Conservation (phyloP, 2,329 filamentous ascomycete genomes). For the Macrophomina pseudophaseolina region DNA sequence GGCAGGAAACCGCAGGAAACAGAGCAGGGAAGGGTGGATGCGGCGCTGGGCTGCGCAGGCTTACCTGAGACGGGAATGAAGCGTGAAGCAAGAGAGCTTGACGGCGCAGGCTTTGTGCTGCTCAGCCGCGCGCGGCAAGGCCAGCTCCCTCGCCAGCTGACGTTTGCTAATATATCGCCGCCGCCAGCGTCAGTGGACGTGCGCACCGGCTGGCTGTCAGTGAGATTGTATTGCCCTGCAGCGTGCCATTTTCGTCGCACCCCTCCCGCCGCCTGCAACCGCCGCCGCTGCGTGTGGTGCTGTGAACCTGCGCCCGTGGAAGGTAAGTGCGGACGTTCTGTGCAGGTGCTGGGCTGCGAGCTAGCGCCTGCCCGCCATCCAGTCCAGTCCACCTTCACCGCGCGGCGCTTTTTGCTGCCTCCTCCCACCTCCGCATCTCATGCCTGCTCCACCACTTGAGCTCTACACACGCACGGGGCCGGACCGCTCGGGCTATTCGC, state of each 20-base stretch:
- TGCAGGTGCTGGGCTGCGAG: not conserved
- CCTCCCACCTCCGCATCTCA: slow-evolving; percentile 8
- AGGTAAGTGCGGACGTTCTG: not conserved
- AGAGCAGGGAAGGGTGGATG: not conserved
- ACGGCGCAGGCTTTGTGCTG: slow-evolving; percentile 24
- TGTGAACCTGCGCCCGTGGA: not conserved
- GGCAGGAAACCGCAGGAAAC: slow-evolving; percentile 4
- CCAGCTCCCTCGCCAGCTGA: slow-evolving; percentile 22
- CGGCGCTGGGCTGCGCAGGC: slow-evolving; percentile 9
- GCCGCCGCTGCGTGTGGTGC: not conserved
- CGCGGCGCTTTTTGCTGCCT: slow-evolving; percentile 12
- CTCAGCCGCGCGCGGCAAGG: slow-evolving; percentile 23
- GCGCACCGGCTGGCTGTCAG: slow-evolving; percentile 12
- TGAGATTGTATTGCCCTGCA: slow-evolving; percentile 10
- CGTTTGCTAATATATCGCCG: slow-evolving; percentile 22
- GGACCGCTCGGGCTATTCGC: slow-evolving; percentile 19
- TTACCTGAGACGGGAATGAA: slow-evolving; percentile 7
- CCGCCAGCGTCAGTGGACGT: slow-evolving; percentile 13
- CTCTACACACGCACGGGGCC: slow-evolving; percentile 13
- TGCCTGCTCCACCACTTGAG: slow-evolving; percentile 5
- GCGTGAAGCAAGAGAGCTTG: slow-evolving; percentile 22
- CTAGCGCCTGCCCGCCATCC: not conserved
- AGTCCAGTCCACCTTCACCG: not conserved
- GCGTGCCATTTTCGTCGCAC: slow-evolving; percentile 21
- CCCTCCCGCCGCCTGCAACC: not conserved